A percentile compares a stretch with the other conserved stretches of the same genome.
These are phyloP conservation scores for Kwoniella newhampshirensis DNA, from an alignment of 768 basidiomycete genomes.

Conservation along the genomic window DNA sequence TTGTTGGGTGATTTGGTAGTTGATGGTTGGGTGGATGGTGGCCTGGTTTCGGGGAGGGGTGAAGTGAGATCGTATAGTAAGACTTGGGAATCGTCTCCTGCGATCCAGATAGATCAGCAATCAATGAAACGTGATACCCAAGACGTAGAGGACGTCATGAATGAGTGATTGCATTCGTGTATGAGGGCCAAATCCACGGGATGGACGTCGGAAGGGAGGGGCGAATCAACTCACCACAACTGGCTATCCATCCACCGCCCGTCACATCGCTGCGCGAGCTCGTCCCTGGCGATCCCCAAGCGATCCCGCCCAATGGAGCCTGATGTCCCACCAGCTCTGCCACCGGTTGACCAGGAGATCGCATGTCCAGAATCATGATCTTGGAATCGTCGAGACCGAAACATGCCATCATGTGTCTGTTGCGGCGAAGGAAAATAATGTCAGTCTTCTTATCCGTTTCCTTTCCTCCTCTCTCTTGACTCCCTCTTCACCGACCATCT, in stretches of 20 bases:
- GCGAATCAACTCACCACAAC: slow-evolving; percentile 65
- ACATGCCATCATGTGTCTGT: slow-evolving; percentile 93
- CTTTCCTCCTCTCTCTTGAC: no score
- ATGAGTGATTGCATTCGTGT: no score
- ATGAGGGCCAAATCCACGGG: background rate
- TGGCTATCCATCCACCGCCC: slow-evolving; percentile 79
- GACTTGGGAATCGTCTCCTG: slow-evolving; percentile 93
- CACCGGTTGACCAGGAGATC: slow-evolving; percentile 91
- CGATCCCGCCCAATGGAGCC: slow-evolving; percentile 77
- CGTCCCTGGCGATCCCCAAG: slow-evolving; percentile 72
- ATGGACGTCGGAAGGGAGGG: background rate
- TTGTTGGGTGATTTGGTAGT: slow-evolving; percentile 20
- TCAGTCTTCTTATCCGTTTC: no score
- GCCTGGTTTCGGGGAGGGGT: slow-evolving; percentile 35
- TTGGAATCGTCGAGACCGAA: slow-evolving; percentile 91
- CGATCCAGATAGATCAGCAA: background rate
- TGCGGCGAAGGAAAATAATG: slow-evolving; percentile 59
- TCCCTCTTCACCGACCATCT: slow-evolving; percentile 60
- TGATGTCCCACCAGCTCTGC: slow-evolving; percentile 85
- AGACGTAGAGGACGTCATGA: slow-evolving; percentile 9
- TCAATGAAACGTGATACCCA: no score
- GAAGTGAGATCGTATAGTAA: slow-evolving; percentile 80
- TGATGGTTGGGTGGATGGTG: slow-evolving; percentile 44
- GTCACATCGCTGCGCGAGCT: slow-evolving; percentile 12
- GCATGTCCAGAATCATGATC: slow-evolving; percentile 93